A percentile compares a stretch with the other conserved stretches of the same genome.
Conservation (phyloP, 2,329 filamentous ascomycete genomes). For the Aureobasidium musti region DNA sequence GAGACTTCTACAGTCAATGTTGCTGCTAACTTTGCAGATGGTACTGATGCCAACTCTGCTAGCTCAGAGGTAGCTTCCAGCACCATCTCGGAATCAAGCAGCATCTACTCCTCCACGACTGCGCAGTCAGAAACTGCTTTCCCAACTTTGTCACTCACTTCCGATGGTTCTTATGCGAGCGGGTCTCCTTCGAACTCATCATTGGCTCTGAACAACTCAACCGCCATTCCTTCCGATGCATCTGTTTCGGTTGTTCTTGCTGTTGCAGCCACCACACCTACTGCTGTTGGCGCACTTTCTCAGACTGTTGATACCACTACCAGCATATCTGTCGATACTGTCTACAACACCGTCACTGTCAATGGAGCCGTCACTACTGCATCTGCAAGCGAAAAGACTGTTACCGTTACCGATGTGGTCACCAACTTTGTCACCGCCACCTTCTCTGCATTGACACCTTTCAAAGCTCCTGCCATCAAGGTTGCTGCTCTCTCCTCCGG, state of each 20-base stretch:
- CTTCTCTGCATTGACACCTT: constrained; percentile 24
- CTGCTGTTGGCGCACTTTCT: constrained; percentile 26
- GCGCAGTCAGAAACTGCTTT: constrained; percentile 10
- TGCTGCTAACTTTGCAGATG: constrained; percentile 17
- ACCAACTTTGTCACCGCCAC: constrained; percentile 30
- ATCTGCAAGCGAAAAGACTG: constrained; percentile 27
- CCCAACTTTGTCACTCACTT: constrained; percentile 18
- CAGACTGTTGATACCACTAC: constrained; percentile 30
- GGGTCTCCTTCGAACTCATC: constrained; percentile 23
- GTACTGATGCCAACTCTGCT: constrained; percentile 13
- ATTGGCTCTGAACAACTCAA: neutral
- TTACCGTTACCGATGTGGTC: constrained; percentile 28
- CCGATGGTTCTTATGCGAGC: constrained; percentile 21
- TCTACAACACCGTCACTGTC: constrained; percentile 29
- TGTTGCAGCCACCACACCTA: constrained; percentile 14
- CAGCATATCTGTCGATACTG: constrained; percentile 29
- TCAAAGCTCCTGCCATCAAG: constrained; percentile 14
- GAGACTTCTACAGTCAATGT: constrained; percentile 28
- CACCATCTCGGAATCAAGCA: constrained; percentile 8
- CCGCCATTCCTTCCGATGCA: constrained; percentile 6
- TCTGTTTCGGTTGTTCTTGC: constrained; percentile 9
- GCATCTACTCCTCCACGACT: neutral
- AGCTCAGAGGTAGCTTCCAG: constrained; percentile 7
- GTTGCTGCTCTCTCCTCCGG: constrained; percentile 1
- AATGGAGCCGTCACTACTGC: constrained; percentile 27